phyloP scores from a whole-genome alignment of 2,329 filamentous ascomycete genomes.

The Penicillium sp. region DNA sequence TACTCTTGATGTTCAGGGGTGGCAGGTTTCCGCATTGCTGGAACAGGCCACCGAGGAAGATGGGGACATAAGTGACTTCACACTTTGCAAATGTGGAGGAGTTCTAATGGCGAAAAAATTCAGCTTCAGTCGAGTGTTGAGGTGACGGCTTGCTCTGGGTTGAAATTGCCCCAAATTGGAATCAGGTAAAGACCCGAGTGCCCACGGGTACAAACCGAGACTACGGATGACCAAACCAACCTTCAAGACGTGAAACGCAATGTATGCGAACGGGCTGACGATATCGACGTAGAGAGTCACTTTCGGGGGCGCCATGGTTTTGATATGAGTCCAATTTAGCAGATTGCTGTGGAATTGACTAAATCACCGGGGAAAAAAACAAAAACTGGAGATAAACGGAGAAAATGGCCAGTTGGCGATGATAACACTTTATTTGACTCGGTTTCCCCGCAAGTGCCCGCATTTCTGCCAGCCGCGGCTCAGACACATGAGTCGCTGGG shows the following conservation, averaged over 20 bases:
- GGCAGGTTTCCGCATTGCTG: constrained; percentile 50
- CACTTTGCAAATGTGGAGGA: constrained; percentile 51
- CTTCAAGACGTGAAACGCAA: constrained; percentile 52
- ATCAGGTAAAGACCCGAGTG: too few species aligned
- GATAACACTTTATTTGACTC: too few species aligned
- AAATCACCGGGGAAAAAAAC: background rate
- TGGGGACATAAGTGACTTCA: constrained; percentile 52
- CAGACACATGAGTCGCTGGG: too few species aligned
- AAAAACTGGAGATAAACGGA: too few species aligned
- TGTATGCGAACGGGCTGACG: constrained; percentile 56
- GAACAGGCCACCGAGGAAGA: constrained; percentile 57
- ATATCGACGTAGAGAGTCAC: constrained; percentile 56
- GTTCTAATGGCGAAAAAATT: constrained; percentile 37
- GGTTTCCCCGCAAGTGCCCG: background rate
- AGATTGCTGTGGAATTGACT: background rate
- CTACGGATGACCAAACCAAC: constrained; percentile 32
- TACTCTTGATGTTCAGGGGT: constrained; percentile 53
- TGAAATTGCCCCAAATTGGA: too few species aligned
- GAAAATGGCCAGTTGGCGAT: too few species aligned
- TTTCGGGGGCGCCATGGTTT: constrained; percentile 42
- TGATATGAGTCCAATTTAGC: background rate
- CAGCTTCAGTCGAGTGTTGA: background rate
- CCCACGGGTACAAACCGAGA: too few species aligned
- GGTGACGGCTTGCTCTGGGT: too few species aligned
- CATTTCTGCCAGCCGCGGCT: background rate